phyloP scores from a whole-genome alignment of 2,329 filamentous ascomycete species.

The Diaporthe longicolla region DNA sequence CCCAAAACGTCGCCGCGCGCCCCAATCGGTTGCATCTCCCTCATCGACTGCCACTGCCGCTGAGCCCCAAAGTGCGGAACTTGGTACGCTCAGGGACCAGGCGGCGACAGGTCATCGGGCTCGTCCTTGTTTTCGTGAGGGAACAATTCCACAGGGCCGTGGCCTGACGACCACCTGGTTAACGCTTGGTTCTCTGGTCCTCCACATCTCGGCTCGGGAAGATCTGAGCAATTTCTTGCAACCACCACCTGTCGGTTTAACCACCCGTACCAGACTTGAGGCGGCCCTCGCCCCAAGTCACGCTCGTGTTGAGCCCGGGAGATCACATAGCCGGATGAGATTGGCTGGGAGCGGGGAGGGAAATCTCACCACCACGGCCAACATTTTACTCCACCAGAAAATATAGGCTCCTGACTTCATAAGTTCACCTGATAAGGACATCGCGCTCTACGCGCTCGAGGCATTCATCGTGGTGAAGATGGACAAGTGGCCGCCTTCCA shows the following conservation, averaged over 20 bases:
- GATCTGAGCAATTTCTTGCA: conserved; percentile 33
- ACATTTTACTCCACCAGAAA: not conserved
- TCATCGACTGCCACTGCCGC: not conserved
- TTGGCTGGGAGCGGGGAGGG: not conserved
- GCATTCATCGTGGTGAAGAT: not conserved
- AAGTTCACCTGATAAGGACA: conserved; percentile 3
- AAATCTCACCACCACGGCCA: conserved; percentile 21
- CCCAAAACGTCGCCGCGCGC: not conserved
- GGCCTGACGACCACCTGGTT: conserved; percentile 6
- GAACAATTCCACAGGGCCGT: conserved; percentile 1
- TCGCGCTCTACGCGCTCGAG: not conserved
- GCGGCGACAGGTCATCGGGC: conserved; percentile 12
- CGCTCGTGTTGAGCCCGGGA: not conserved
- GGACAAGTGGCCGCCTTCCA: conserved; percentile 10
- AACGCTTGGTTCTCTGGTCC: conserved; percentile 14
- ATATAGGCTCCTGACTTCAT: not conserved
- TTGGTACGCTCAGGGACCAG: conserved; percentile 19
- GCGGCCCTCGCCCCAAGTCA: not conserved
- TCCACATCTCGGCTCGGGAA: conserved; percentile 30
- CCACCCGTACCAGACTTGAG: conserved; percentile 18
- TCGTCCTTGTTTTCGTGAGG: not conserved
- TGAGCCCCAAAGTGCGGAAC: conserved; percentile 12
- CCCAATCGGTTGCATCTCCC: not conserved
- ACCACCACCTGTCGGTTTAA: conserved; percentile 23
- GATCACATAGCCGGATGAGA: conserved; percentile 4